These are phyloP conservation scores for Periconia sp. DNA, from an alignment of 2,329 filamentous ascomycete species.

Conservation along the genomic window DNA sequence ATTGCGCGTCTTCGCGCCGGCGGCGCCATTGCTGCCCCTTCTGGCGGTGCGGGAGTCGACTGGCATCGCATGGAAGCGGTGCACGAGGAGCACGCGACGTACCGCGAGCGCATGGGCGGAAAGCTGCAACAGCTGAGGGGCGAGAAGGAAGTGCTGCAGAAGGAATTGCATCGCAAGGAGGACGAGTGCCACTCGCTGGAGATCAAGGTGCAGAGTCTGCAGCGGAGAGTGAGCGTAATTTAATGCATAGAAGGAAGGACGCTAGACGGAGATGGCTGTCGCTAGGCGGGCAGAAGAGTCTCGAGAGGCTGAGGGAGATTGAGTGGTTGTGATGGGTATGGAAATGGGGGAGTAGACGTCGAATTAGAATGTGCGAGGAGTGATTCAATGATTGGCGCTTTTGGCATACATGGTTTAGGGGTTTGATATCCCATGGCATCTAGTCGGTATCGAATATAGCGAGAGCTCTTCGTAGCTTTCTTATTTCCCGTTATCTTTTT, in stretches of 20 bases:
- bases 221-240: conserved; percentile 26
- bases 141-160: conserved; percentile 49
- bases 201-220: conserved; percentile 41
- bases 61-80: conserved; percentile 47
- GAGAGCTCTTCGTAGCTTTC: conserved; percentile 3
- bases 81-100: conserved; percentile 47
- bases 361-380: neutral
- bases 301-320: conserved; percentile 11
- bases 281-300: conserved; percentile 12
- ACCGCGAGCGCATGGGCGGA: conserved; percentile 45
- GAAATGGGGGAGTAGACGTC: no score
- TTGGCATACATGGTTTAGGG: conserved; percentile 3
- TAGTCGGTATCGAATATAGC: conserved; percentile 7
- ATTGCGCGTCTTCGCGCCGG: conserved; percentile 23
- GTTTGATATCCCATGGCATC: conserved; percentile 14
- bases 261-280: conserved; percentile 13
- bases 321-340: conserved; percentile 11
- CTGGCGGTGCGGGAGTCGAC: conserved; percentile 20
- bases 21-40: conserved; percentile 8
- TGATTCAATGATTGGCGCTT: conserved; percentile 1
- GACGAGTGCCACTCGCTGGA: conserved; percentile 48
- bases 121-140: conserved; percentile 46
- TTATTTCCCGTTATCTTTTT: neutral
- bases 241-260: conserved; percentile 3
- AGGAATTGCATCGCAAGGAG: conserved; percentile 46